These are phyloP conservation scores for Nannochloropsis oceanica DNA, from an alignment of 108 stramenopile species.

Conservation along the genomic window DNA sequence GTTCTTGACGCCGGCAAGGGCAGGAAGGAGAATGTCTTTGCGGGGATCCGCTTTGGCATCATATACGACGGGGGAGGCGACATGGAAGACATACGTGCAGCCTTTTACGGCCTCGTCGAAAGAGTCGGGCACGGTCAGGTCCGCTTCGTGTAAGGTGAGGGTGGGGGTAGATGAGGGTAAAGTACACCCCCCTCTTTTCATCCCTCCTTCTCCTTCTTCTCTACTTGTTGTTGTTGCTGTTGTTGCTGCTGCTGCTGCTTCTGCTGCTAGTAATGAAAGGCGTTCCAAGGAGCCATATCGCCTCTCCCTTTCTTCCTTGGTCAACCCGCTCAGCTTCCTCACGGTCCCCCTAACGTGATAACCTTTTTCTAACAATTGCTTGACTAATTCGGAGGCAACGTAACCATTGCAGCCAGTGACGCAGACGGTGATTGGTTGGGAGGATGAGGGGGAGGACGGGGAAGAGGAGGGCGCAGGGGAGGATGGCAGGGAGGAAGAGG, in stretches of 20 bases:
- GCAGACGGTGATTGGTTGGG: neutral
- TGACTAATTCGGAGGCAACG: neutral
- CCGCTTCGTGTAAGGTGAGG: neutral
- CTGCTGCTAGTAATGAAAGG: too few species aligned
- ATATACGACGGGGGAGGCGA: neutral
- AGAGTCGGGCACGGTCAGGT: neutral
- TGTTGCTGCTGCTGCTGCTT: too few species aligned
- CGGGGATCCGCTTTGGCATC: neutral
- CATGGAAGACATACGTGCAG: neutral
- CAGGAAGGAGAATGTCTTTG: neutral
- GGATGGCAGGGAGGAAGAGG: neutral
- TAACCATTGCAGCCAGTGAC: neutral
- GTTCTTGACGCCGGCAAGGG: neutral
- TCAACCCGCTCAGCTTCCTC: neutral
- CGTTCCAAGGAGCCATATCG: neutral
- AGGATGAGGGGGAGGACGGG: neutral
- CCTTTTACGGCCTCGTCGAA: neutral
- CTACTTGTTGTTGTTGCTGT: too few species aligned
- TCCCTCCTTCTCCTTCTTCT: neutral
- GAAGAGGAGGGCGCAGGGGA: neutral
- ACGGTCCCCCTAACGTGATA: neutral
- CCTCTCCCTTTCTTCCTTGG: neutral
- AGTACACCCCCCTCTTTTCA: neutral
- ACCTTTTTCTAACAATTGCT: neutral
- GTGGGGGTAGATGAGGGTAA: too few species aligned